Base-by-base conservation (phyloP, 345 rosid genomes). In the Kandelia obovata region DNA sequence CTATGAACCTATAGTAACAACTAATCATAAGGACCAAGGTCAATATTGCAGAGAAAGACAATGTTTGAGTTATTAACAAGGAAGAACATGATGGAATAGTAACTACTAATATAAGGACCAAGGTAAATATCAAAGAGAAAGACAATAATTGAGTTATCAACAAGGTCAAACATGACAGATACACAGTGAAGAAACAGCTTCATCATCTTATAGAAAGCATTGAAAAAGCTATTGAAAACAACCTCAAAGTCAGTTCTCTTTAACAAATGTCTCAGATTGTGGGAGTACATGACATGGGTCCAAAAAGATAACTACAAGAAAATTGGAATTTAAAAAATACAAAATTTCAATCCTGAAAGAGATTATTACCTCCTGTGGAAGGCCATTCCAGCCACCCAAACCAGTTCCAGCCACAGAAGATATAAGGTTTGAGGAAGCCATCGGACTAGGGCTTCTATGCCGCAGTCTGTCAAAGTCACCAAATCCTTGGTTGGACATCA, bases 391-490 rank as follows among this genome's bases (percentile, higher is more conserved):
- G 69, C 89, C 81, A 46, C 90, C 83, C 73, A 90, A 76, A 66
- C 90, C 86, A 39, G 85, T 70, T 65, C 92, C 89, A 6, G 85
- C 71, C 84, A 81, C 87, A 77, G 84, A 87, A 47, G 98, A 84
- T 69, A 90, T 83, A 25, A 83, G 88, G 75, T 83, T 90, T 62
- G 98, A 92, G 80, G 98, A 90, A 73, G 96, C 96, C 98, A 92
- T 90, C 66, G 98, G 98, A 82, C 98, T 89, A 27, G 98, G 96
- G 78, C 96, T 92, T 83, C 98, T 87, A 75, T 92, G 92, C 70
- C 96, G 73, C 78, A 92, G 70, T 77, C 96, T 73, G 82, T 92
- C 98, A 60, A 89, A 73, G 74, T 92, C 96, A 27, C 84, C 87
- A 78, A 86, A 90, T 13, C 90, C 98, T 87, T 89, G 96, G 84